Percentiles rank a stretch among this genome's conserved stretches.
These are phyloP conservation scores for Moniliophthora roreri DNA, from an alignment of 1,284 basidiomycete species.

Conservation along the genomic window DNA sequence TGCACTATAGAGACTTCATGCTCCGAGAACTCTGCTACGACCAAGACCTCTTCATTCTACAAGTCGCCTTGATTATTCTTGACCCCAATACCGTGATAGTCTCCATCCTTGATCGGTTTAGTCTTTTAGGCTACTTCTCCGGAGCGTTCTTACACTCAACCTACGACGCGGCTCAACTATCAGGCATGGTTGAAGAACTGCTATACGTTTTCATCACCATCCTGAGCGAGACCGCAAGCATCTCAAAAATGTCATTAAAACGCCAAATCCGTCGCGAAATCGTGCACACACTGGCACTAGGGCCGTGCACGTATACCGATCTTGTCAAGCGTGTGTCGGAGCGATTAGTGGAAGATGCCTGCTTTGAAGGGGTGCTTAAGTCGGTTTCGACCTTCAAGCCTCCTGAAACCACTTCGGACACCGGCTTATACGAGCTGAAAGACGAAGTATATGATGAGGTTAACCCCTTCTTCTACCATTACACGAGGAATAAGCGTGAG, in stretches of 20 bases:
- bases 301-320: constrained; percentile 89
- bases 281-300: constrained; percentile 88
- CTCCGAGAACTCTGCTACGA: constrained; percentile 96
- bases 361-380: constrained; percentile 80
- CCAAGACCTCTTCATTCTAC: constrained; percentile 93
- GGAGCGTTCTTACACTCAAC: constrained; percentile 54
- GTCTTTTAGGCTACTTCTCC: constrained; percentile 78
- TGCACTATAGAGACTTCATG: constrained; percentile 96
- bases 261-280: constrained; percentile 81
- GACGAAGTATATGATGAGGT: constrained; percentile 85
- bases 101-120: constrained; percentile 89
- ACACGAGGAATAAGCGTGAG: constrained; percentile 92
- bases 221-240: constrained; percentile 79
- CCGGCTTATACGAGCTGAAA: constrained; percentile 87
- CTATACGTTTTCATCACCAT: constrained; percentile 88
- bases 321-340: constrained; percentile 91
- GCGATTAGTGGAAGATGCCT: constrained; percentile 82
- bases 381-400: constrained; percentile 84
- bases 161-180: constrained; percentile 73
- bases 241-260: constrained; percentile 70
- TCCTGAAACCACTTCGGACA: constrained; percentile 78
- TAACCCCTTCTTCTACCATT: constrained; percentile 96
- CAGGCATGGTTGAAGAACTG: constrained; percentile 91
- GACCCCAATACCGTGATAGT: constrained; percentile 83
- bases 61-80: constrained; percentile 78